Percentiles rank a stretch among this genome's conserved stretches.
phyloP scores from a whole-genome alignment of 106 monocot genomes.

The Iris macrosiphon region DNA sequence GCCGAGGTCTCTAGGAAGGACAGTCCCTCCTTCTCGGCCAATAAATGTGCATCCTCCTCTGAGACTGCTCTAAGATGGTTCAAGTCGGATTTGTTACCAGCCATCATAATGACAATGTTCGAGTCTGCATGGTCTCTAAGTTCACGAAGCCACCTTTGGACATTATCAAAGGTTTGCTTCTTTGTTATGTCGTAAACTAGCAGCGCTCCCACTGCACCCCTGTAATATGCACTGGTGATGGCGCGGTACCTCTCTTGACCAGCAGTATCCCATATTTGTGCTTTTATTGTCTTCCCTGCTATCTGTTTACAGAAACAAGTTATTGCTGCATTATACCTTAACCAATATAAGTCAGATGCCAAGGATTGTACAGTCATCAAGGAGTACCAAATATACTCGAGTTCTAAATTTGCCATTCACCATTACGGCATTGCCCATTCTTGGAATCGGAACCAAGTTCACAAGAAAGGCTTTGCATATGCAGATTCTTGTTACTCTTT shows the following conservation, averaged over 20 bases:
- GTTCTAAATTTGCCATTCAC: too few species aligned
- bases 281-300: conserved; percentile 70
- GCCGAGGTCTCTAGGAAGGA: conserved; percentile 55
- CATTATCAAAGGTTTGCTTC: conserved; percentile 67
- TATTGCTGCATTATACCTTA: not conserved
- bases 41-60: conserved; percentile 25
- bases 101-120: conserved; percentile 44
- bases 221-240: conserved; percentile 75
- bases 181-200: conserved; percentile 79
- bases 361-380: too few species aligned
- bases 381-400: too few species aligned
- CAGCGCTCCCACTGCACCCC: conserved; percentile 72
- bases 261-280: conserved; percentile 80
- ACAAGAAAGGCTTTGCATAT: too few species aligned
- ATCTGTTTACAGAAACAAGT: conserved; percentile 24
- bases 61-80: conserved; percentile 33
- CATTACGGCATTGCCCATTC: too few species aligned
- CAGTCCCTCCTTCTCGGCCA: conserved; percentile 37
- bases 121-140: conserved; percentile 65
- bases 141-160: conserved; percentile 74
- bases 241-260: conserved; percentile 77
- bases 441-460: too few species aligned
- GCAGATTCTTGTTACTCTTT: too few species aligned
- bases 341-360: too few species aligned
- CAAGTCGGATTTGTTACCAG: conserved; percentile 48